phyloP scores from a whole-genome alignment of 78 protist species.

The Tieghemostelium lacteum region DNA sequence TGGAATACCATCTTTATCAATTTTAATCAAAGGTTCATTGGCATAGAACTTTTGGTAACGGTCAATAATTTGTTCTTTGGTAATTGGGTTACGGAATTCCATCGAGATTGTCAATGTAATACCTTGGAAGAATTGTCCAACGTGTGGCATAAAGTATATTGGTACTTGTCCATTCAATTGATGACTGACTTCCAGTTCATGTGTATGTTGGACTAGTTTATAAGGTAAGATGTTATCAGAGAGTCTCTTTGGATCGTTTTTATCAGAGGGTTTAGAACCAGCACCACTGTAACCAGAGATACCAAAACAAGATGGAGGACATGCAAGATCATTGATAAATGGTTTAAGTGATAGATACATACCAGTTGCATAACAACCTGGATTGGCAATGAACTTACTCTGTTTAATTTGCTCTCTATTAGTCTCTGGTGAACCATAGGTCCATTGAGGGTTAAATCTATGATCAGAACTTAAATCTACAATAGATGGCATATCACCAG shows the following conservation, averaged over 20 bases:
- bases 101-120: constrained; percentile 76
- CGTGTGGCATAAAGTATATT: constrained; percentile 87
- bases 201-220: constrained; percentile 77
- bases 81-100: constrained; percentile 19
- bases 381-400: constrained; percentile 79
- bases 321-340: constrained; percentile 44
- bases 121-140: constrained; percentile 89
- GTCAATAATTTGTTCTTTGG: constrained; percentile 58
- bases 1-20: constrained; percentile 62
- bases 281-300: constrained; percentile 86
- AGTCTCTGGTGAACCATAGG: constrained; percentile 88
- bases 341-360: constrained; percentile 58
- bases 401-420: constrained; percentile 41
- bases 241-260: constrained; percentile 76
- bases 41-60: constrained; percentile 42
- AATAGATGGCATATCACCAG: constrained; percentile 15
- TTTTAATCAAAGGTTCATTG: constrained; percentile 77
- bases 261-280: constrained; percentile 84
- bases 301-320: constrained; percentile 85
- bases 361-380: constrained; percentile 89
- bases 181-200: constrained; percentile 84
- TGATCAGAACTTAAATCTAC: constrained; percentile 78
- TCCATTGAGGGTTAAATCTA: constrained; percentile 76
- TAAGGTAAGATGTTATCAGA: constrained; percentile 84
- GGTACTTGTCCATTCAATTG: constrained; percentile 78